These are phyloP conservation scores for Mycena metata DNA, from an alignment of 768 basidiomycete genomes.

Conservation along the genomic window DNA sequence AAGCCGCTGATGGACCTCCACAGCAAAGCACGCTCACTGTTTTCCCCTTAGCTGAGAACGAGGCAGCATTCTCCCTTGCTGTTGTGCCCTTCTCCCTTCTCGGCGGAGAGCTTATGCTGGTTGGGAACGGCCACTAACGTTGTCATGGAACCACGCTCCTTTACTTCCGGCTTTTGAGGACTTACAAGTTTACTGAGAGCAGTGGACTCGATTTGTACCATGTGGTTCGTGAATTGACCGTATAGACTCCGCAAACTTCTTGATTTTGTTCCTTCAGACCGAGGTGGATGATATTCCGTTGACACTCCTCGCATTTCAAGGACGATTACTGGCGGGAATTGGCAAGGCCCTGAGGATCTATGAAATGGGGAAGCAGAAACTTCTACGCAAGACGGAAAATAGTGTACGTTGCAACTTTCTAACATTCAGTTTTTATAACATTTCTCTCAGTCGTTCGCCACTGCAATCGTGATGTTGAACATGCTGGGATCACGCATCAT, in stretches of 20 bases:
- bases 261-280: neutral
- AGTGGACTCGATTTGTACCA: slow-evolving; percentile 89
- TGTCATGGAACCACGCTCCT: slow-evolving; percentile 85
- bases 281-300: slow-evolving; percentile 90
- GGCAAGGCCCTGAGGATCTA: slow-evolving; percentile 94
- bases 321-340: slow-evolving; percentile 88
- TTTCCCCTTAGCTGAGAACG: slow-evolving; percentile 89
- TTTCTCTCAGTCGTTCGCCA: slow-evolving; percentile 76
- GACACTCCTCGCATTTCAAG: slow-evolving; percentile 93
- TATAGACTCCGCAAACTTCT: neutral
- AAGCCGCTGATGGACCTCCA: neutral
- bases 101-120: slow-evolving; percentile 86
- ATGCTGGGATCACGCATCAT: slow-evolving; percentile 96
- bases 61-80: slow-evolving; percentile 93
- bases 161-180: slow-evolving; percentile 90
- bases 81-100: slow-evolving; percentile 86
- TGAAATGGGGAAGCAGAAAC: slow-evolving; percentile 97
- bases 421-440: neutral
- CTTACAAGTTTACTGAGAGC: slow-evolving; percentile 86
- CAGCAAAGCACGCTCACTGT: neutral
- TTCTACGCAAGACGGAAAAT: slow-evolving; percentile 97
- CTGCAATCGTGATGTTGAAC: slow-evolving; percentile 85
- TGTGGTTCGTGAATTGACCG: slow-evolving; percentile 63
- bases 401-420: slow-evolving; percentile 66
- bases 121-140: slow-evolving; percentile 96